Evolutionary conservation across 352 stramenopile genomes (phyloP).

Genomic region (Phytopythium litorale): DNA sequence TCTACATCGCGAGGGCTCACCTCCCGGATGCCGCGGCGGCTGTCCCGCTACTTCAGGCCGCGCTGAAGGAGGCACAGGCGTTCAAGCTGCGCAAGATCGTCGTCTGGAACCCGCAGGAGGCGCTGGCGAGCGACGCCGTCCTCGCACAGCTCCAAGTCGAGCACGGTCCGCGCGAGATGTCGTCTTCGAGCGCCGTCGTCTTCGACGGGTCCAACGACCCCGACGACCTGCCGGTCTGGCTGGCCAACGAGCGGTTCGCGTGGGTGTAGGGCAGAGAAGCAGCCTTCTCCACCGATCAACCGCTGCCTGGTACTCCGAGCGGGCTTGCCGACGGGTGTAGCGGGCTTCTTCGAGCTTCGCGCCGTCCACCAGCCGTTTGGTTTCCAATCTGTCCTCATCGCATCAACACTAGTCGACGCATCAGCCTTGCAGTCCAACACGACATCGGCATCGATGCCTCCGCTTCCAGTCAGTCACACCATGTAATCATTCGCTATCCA

Average conservation of each 20-base stretch:
- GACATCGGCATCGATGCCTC: no score
- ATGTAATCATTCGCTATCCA: no score
- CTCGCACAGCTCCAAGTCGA: slow-evolving; percentile 23
- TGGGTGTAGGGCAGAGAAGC: slow-evolving; percentile 25
- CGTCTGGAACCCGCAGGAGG: slow-evolving; percentile 37
- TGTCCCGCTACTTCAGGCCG: slow-evolving; percentile 23
- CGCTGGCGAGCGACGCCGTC: slow-evolving; percentile 19
- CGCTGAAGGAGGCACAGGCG: slow-evolving; percentile 33
- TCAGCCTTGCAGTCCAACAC: no score
- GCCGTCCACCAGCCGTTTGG: no score
- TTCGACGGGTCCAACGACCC: slow-evolving; percentile 14
- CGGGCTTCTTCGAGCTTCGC: no score
- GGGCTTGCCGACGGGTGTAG: no score
- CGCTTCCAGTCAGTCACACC: no score
- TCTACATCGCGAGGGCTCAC: slow-evolving; percentile 46
- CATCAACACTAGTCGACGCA: no score
- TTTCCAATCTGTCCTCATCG: no score
- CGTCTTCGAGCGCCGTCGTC: slow-evolving; percentile 54
- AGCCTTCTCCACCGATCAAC: no score
- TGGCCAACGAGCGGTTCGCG: slow-evolving; percentile 30
- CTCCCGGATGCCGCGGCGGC: slow-evolving; percentile 19
- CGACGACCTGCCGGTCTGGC: slow-evolving; percentile 14
- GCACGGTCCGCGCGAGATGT: slow-evolving; percentile 36
- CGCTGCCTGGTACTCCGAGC: no score
- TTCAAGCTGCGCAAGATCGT: slow-evolving; percentile 36